Percentiles rank a stretch among this genome's conserved stretches.
phyloP scores from a whole-genome alignment of 2,329 filamentous ascomycete species.

The Claviceps sp. region DNA sequence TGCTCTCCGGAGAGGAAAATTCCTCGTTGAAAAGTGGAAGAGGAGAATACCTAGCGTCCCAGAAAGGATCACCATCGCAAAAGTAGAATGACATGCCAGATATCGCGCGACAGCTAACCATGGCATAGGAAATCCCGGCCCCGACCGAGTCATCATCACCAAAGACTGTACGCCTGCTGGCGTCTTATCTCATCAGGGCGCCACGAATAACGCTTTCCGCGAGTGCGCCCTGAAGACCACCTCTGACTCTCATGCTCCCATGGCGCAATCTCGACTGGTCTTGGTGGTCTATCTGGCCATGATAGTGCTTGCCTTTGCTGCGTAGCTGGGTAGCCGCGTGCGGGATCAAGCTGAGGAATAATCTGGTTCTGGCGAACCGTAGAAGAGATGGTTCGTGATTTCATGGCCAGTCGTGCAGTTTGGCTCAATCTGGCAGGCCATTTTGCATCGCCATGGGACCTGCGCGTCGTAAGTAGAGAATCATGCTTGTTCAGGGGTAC shows the following conservation, averaged over 20 bases:
- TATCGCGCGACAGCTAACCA: neutral
- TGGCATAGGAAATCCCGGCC: constrained; percentile 39
- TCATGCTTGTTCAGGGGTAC: no score
- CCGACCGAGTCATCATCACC: constrained; percentile 51
- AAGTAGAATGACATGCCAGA: no score
- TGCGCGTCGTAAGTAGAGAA: no score
- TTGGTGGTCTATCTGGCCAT: neutral
- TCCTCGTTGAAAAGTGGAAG: no score
- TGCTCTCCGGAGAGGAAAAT: no score
- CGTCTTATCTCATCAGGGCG: constrained; percentile 40
- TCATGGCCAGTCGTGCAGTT: no score
- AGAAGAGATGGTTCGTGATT: neutral
- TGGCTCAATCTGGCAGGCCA: no score
- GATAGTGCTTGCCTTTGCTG: neutral
- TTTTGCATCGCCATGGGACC: no score
- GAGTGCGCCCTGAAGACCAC: constrained; percentile 2
- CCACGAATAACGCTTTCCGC: constrained; percentile 4
- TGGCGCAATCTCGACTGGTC: neutral
- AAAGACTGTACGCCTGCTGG: constrained; percentile 39
- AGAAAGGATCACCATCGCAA: neutral
- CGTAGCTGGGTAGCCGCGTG: neutral
- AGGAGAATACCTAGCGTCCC: neutral
- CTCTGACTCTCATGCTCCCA: neutral
- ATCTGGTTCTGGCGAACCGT: neutral
- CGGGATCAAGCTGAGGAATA: neutral